Evolutionary conservation across 1,284 basidiomycete species (phyloP).

Genomic region (Heterobasidion occidentale): DNA sequence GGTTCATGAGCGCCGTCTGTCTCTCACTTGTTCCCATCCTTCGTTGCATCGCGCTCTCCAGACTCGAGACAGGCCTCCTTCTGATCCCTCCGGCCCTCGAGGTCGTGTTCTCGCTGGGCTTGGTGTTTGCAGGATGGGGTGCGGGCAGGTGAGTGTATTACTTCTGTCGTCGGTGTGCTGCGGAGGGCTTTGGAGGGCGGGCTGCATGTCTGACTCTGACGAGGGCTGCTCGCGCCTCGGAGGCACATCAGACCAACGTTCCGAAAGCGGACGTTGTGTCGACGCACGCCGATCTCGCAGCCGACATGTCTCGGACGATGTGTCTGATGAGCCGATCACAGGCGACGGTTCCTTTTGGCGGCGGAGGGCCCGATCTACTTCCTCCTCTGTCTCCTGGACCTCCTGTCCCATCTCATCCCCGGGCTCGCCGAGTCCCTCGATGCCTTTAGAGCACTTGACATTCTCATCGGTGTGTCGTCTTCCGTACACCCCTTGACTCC

Average conservation of each 20-base stretch:
- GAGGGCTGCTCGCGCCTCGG: background rate
- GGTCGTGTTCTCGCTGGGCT: conserved; percentile 44
- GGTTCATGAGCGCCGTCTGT: conserved; percentile 43
- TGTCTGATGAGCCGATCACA: conserved; percentile 13
- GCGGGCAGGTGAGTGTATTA: conserved; percentile 41
- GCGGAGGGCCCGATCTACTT: conserved; percentile 58
- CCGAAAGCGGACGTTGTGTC: background rate
- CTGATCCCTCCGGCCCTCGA: conserved; percentile 60
- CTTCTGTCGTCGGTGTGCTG: background rate
- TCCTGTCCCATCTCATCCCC: conserved; percentile 48
- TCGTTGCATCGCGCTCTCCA: conserved; percentile 53
- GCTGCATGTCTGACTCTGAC: background rate
- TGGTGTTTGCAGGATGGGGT: conserved; percentile 44
- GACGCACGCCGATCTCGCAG: background rate
- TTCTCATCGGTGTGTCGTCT: conserved; percentile 33
- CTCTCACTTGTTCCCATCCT: conserved; percentile 63
- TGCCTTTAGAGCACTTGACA: conserved; percentile 32
- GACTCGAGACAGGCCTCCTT: conserved; percentile 38
- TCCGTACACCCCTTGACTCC: background rate
- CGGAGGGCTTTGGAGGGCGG: background rate
- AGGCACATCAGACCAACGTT: conserved; percentile 1
- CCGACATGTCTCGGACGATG: background rate
- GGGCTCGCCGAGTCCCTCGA: conserved; percentile 32
- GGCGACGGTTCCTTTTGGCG: conserved; percentile 50
- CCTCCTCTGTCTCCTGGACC: conserved; percentile 48